A percentile compares a stretch with the other conserved stretches of the same genome.
Evolutionary conservation across 306 rosid genomes (phyloP).

Genomic region (Lupinus albus): DNA sequence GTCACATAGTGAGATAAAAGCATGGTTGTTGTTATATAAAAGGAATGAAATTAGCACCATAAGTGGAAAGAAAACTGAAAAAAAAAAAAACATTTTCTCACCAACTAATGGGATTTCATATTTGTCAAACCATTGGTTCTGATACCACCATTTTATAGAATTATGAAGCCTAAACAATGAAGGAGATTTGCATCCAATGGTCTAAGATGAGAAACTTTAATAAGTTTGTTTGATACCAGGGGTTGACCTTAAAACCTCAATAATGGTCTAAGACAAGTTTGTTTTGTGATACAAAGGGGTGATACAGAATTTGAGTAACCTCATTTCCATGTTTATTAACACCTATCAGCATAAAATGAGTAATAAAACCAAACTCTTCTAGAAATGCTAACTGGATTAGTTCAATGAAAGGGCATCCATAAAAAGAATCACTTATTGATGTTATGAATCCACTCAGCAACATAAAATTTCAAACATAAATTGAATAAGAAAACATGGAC

Average conservation of each 20-base stretch:
- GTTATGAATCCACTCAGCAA: slow-evolving; percentile 18
- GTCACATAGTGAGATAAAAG: no score
- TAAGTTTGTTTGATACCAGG: no score
- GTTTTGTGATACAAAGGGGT: not conserved
- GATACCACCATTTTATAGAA: no score
- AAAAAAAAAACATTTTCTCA: not conserved
- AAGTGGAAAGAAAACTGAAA: not conserved
- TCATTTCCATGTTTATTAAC: slow-evolving; percentile 11
- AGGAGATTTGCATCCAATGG: no score
- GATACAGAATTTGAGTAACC: slow-evolving; percentile 13
- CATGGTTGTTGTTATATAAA: no score
- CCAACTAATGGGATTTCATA: not conserved
- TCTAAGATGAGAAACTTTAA: no score
- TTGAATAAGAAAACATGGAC: slow-evolving; percentile 24
- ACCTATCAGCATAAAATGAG: slow-evolving; percentile 18
- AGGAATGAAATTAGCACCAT: slow-evolving; percentile 13
- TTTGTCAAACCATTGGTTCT: no score
- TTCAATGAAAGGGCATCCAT: slow-evolving; percentile 23
- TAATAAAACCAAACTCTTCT: not conserved
- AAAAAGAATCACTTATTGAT: not conserved
- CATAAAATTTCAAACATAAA: slow-evolving; percentile 6
- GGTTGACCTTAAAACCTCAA: no score
- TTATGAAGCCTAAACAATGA: no score
- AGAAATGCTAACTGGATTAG: not conserved
- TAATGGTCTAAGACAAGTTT: no score